A percentile compares a stretch with the other conserved stretches of the same genome.
Evolutionary conservation across 75 land plant species (phyloP).

Genomic region (Azolla pinnata): DNA sequence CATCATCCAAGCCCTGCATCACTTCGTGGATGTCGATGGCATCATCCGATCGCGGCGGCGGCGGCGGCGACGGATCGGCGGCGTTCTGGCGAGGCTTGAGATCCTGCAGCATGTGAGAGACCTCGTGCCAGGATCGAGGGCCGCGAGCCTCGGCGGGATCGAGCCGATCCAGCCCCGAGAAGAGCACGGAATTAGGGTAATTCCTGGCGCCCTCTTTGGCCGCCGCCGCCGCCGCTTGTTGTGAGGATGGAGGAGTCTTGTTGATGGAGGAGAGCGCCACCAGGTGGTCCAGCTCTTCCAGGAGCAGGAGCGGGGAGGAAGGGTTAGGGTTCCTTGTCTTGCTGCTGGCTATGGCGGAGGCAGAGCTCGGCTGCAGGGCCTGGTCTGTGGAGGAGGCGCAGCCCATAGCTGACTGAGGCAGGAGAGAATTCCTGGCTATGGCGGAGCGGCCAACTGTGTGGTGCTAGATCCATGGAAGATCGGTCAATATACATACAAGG

Average conservation of each 20-base stretch:
- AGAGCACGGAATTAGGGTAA: constrained; percentile 11
- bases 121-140: constrained; percentile 50
- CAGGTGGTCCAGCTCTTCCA: too few species aligned
- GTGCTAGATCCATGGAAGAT: too few species aligned
- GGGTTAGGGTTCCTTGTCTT: neutral
- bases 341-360: neutral
- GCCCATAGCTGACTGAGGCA: constrained; percentile 4
- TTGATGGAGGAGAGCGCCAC: too few species aligned
- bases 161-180: constrained; percentile 29
- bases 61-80: neutral
- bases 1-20: constrained; percentile 67
- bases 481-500: too few species aligned
- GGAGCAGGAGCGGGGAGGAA: too few species aligned
- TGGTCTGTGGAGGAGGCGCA: constrained; percentile 4
- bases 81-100: constrained; percentile 6
- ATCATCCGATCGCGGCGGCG: constrained; percentile 24
- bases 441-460: too few species aligned
- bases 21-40: constrained; percentile 55
- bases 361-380: neutral
- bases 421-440: too few species aligned
- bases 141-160: constrained; percentile 21
- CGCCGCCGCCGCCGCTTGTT: constrained; percentile 38
- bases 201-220: neutral
- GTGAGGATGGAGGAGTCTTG: constrained; percentile 58
- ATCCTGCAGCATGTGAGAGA: constrained; percentile 13